These are phyloP conservation scores for Beta lomatogona DNA, from an alignment of 179 eudicot species.

Conservation along the genomic window DNA sequence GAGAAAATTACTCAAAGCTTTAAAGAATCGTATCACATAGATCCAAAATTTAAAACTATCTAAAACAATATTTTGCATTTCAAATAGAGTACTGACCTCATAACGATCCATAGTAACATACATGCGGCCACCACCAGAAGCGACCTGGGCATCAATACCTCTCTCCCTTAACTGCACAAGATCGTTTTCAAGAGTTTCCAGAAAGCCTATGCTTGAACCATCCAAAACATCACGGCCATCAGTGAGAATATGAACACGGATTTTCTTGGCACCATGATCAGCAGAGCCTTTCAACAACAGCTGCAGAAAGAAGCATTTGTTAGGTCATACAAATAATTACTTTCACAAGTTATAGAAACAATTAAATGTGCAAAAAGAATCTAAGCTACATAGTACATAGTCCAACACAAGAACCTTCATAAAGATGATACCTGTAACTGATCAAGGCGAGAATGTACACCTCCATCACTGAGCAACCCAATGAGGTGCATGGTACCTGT, in stretches of 20 bases:
- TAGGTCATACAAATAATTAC: neutral
- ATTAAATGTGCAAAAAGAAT: too few relatives aligned
- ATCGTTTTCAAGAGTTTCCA: constrained; percentile 74
- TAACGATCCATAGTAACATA: constrained; percentile 91
- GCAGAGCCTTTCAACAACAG: constrained; percentile 70
- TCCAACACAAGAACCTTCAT: neutral
- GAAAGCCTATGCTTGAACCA: constrained; percentile 83
- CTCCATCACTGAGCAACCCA: constrained; percentile 85
- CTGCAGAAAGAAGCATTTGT: constrained; percentile 37
- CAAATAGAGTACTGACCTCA: constrained; percentile 50
- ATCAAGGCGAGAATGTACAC: constrained; percentile 87
- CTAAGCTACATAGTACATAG: too few relatives aligned
- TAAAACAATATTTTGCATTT: neutral
- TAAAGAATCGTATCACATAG: too few relatives aligned
- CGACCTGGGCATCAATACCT: constrained; percentile 78
- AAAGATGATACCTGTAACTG: constrained; percentile 61
- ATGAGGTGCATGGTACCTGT: constrained; percentile 75
- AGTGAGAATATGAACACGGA: constrained; percentile 79
- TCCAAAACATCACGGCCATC: constrained; percentile 96
- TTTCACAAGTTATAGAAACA: neutral
- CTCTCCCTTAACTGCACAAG: constrained; percentile 57
- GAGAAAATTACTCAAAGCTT: too few relatives aligned
- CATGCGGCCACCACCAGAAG: constrained; percentile 97
- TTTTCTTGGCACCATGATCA: constrained; percentile 77
- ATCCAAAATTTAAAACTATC: too few relatives aligned